Conservation (phyloP, 1,284 basidiomycete species). For the Kwoniella shivajii region DNA sequence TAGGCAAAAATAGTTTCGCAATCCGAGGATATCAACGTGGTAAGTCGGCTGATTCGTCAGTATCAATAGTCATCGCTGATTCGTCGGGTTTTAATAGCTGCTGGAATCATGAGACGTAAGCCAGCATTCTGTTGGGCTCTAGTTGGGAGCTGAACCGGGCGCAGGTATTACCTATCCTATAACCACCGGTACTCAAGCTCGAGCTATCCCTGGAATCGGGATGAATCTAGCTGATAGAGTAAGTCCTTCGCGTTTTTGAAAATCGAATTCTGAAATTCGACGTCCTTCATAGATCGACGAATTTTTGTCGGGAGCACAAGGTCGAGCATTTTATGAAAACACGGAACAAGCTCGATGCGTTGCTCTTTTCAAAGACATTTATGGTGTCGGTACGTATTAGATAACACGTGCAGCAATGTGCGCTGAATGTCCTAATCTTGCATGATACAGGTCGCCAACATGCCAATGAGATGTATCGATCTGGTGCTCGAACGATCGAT, state of each 20-base stretch:
- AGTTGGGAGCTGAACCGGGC: neutral
- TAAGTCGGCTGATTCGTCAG: conserved; percentile 10
- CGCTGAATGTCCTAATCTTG: neutral
- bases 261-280: neutral
- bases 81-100: conserved; percentile 20
- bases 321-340: conserved; percentile 46
- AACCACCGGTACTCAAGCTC: conserved; percentile 65
- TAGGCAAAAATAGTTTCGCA: conserved; percentile 45
- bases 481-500: conserved; percentile 75
- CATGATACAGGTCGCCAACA: conserved; percentile 44
- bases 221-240: conserved; percentile 75
- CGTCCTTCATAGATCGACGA: conserved; percentile 45
- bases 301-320: conserved; percentile 39
- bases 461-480: conserved; percentile 70
- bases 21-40: conserved; percentile 41
- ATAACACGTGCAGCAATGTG: neutral
- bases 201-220: conserved; percentile 67
- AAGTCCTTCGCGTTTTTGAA: conserved; percentile 17
- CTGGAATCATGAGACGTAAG: conserved; percentile 44
- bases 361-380: conserved; percentile 71
- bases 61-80: neutral
- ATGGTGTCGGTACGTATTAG: conserved; percentile 72
- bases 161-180: conserved; percentile 64
- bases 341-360: conserved; percentile 39
- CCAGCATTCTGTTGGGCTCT: conserved; percentile 34